Evolutionary conservation across 176 grass and related monocot genomes (phyloP).

Genomic region (Oryza officinalis): DNA sequence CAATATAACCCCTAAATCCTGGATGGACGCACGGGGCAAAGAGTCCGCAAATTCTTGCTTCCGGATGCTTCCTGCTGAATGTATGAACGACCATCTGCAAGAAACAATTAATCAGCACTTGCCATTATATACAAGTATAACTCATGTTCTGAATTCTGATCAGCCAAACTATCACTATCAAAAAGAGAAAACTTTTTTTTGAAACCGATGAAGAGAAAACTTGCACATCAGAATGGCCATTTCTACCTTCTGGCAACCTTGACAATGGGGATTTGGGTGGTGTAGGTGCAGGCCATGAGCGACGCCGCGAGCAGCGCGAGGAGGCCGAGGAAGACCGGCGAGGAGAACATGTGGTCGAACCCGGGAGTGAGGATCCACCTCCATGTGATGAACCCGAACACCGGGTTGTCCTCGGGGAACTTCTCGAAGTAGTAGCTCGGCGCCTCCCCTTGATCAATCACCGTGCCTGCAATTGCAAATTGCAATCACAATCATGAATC

Average conservation of each 20-base stretch:
- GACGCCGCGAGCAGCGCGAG: conserved; percentile 75
- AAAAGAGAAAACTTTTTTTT: too few relatives aligned
- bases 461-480: conserved; percentile 55
- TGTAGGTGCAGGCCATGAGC: conserved; percentile 96
- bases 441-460: conserved; percentile 84
- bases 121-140: not conserved
- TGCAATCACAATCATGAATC: not conserved
- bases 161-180: not conserved
- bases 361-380: conserved; percentile 90
- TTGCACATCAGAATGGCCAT: not conserved
- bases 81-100: conserved; percentile 88
- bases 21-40: conserved; percentile 74
- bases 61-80: conserved; percentile 60
- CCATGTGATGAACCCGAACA: conserved; percentile 84
- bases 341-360: conserved; percentile 97
- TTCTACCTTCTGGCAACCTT: conserved; percentile 83
- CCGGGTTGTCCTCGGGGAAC: conserved; percentile 77
- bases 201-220: not conserved
- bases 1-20: conserved; percentile 84
- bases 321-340: conserved; percentile 84
- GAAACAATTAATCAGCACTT: not conserved
- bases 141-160: not conserved
- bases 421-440: conserved; percentile 80
- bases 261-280: conserved; percentile 87
- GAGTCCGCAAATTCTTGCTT: conserved; percentile 85